Evolutionary conservation across 169 alveolate species (phyloP).

Genomic region (Plasmodium fragile): DNA sequence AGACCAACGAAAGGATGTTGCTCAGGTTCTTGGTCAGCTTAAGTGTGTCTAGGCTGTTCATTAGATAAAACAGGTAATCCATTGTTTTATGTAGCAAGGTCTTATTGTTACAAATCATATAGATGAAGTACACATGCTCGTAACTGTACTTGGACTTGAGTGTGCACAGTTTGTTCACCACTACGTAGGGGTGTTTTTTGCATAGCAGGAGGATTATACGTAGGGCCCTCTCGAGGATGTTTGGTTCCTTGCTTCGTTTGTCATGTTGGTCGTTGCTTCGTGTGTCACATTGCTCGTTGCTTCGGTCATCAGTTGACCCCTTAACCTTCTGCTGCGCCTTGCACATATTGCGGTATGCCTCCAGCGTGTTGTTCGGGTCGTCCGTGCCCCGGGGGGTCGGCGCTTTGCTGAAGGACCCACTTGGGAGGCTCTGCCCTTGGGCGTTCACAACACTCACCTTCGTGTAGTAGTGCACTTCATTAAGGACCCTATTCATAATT

Average conservation of each 20-base stretch:
- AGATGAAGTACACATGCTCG: conserved; percentile 60
- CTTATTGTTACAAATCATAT: conserved; percentile 72
- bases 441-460: conserved; percentile 38
- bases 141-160: conserved; percentile 61
- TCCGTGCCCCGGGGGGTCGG: background rate
- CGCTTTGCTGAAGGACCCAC: background rate
- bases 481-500: conserved; percentile 46
- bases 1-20: conserved; percentile 54
- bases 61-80: conserved; percentile 52
- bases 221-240: conserved; percentile 47
- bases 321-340: background rate
- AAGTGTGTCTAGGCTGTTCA: conserved; percentile 17
- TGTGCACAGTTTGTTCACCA: conserved; percentile 35
- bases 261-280: background rate
- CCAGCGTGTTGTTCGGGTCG: conserved; percentile 18
- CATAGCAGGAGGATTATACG: conserved; percentile 50
- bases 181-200: conserved; percentile 29
- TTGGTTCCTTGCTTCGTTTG: background rate
- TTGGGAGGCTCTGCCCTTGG: background rate
- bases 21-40: conserved; percentile 50
- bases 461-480: conserved; percentile 48
- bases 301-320: background rate
- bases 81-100: conserved; percentile 36
- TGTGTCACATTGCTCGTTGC: background rate
- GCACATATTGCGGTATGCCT: conserved; percentile 3